Evolutionary conservation across 1,139 yeast genomes (phyloP).

Genomic region (Oligophagozyma castellii): DNA sequence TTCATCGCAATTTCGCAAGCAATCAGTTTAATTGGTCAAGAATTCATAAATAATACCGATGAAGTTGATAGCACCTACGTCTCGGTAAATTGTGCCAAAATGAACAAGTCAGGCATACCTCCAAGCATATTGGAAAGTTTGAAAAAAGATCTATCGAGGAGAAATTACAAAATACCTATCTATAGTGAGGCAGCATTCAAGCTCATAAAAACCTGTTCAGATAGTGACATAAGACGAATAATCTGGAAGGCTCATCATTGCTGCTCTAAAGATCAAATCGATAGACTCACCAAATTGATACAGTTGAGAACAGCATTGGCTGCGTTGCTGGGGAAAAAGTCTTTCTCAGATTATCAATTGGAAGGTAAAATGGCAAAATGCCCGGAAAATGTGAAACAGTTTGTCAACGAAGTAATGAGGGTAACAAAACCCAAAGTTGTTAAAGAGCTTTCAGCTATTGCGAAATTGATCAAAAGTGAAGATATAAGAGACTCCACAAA

Average conservation of each 20-base stretch:
- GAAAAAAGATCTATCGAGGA: slow-evolving; percentile 20
- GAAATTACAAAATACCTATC: slow-evolving; percentile 43
- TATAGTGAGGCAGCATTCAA: slow-evolving; percentile 56
- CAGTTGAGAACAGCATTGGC: slow-evolving; percentile 62
- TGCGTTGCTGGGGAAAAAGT: slow-evolving; percentile 52
- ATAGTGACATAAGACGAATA: slow-evolving; percentile 44
- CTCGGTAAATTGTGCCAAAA: slow-evolving; percentile 8
- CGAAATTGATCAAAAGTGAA: slow-evolving; percentile 12
- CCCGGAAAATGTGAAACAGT: slow-evolving; percentile 63
- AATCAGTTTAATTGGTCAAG: slow-evolving; percentile 73
- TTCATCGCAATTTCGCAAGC: slow-evolving; percentile 73
- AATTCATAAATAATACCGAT: slow-evolving; percentile 36
- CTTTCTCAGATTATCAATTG: slow-evolving; percentile 70
- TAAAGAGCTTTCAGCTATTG: slow-evolving; percentile 39
- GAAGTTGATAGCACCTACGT: slow-evolving; percentile 10
- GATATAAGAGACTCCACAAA: slow-evolving; percentile 13
- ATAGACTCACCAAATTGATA: slow-evolving; percentile 43
- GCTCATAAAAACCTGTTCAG: slow-evolving; percentile 45
- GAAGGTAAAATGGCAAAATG: slow-evolving; percentile 82
- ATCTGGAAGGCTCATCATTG: slow-evolving; percentile 68
- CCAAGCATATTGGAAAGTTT: slow-evolving; percentile 17
- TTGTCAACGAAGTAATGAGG: slow-evolving; percentile 45
- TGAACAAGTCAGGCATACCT: slow-evolving; percentile 14
- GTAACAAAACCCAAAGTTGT: slow-evolving; percentile 42
- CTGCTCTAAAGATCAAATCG: slow-evolving; percentile 42